phyloP scores from a whole-genome alignment of 345 rosid genomes.

The Pugionium cornutum region DNA sequence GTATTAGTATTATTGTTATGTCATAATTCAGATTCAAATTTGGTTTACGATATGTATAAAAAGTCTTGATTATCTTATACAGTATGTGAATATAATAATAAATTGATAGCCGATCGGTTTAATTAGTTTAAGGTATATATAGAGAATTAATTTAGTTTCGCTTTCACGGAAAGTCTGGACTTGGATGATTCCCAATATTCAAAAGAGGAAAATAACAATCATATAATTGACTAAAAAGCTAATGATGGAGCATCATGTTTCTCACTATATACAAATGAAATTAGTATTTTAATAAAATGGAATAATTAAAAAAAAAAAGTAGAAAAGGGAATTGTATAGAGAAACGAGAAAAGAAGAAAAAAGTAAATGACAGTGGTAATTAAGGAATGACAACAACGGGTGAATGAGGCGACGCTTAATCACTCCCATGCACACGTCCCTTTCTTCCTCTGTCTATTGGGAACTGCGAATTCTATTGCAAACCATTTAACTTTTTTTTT shows the following conservation, averaged over 20 bases:
- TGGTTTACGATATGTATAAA: background rate
- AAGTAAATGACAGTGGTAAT: constrained; percentile 61
- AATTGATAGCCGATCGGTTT: no score
- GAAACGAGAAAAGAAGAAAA: constrained; percentile 25
- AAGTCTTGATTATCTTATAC: background rate
- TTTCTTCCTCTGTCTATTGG: constrained; percentile 63
- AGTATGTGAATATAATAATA: background rate
- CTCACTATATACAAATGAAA: constrained; percentile 3
- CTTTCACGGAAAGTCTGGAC: constrained; percentile 40
- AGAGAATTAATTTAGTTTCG: constrained; percentile 24
- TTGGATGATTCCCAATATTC: constrained; percentile 37
- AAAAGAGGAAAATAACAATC: constrained; percentile 33
- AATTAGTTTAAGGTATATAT: background rate
- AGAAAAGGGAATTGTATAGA: constrained; percentile 33
- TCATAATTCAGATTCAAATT: background rate
- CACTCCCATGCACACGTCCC: constrained; percentile 95
- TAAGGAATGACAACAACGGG: constrained; percentile 81
- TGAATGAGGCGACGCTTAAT: constrained; percentile 87
- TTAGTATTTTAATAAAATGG: constrained; percentile 1
- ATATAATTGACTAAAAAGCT: constrained; percentile 41
- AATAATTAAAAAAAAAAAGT: background rate
- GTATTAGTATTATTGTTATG: background rate
- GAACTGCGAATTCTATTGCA: constrained; percentile 41
- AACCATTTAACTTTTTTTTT: constrained; percentile 11
- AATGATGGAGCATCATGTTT: constrained; percentile 40